Base-by-base conservation (phyloP, 306 rosid species). In the Casuarina glauca region DNA sequence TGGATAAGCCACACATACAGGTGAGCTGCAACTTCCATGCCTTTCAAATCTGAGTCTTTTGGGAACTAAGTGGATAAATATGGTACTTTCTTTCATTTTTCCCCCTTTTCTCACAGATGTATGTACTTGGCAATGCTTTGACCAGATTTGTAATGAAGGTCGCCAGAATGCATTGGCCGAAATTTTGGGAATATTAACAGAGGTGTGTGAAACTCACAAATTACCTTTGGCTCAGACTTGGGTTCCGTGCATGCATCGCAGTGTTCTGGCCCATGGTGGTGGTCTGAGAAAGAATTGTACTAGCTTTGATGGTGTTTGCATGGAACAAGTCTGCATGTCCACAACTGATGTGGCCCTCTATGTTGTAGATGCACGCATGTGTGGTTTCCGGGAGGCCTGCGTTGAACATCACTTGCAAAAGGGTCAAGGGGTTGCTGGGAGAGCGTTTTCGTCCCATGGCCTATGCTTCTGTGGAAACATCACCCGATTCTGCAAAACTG, bases 191-290 rank as follows among this genome's bases (percentile, higher is more conserved):
- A 90, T 89, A 84, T 79, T 94, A 80, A 89, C 96, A 46, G 85
- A 84, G 64, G 91, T 88, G 4, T 90, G 97, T 74, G 98, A 94
- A 90, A 87, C 94, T 80, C 90, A 88, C 75, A 90, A 88, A 49
- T 79, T 94, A 84, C 98, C 97, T 36, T 82, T 94, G 76, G 97
- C 97, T 76, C 98, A 94, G 89, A 92, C 97, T n/a, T 92, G 98
- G 98, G 92, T 94, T 84, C 97, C 98, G 0, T 94, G 97, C 73
- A 85, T 83, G 94, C 93, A 90, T 76, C 84, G 96, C 35, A 90
- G 85, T 64, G 94, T 94, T 80, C 85, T 94, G 80, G 93, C 94
- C 50, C 51, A 89, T 20, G 98, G 96, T 17, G 96, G 97, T 36
- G 98, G 97, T 76, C 74, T 82, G 71, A 89, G 83, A 91, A 94